Evolutionary conservation across 164 flowering plant species (phyloP).

Genomic region (Paratinospora sagittata): DNA sequence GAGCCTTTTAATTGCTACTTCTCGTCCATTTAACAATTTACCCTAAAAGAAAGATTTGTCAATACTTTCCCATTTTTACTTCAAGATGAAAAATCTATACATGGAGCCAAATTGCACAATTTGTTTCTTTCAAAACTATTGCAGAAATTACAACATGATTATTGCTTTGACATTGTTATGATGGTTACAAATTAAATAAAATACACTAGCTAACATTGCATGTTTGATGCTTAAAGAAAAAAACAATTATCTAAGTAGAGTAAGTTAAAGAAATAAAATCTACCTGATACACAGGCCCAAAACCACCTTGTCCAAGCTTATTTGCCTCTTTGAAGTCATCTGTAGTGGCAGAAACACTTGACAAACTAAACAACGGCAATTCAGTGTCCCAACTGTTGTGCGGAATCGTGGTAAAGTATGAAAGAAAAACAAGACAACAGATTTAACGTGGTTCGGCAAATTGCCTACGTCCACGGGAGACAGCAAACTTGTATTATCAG

Average conservation of each 20-base stretch:
- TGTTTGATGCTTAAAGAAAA: no score
- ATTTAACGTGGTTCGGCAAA: no score
- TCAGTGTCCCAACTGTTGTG: slow-evolving; percentile 4
- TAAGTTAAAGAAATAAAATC: neutral
- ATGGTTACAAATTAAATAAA: no score
- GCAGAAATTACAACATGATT: no score
- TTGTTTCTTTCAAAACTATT: no score
- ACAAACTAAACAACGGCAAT: slow-evolving; percentile 12
- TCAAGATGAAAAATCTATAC: neutral
- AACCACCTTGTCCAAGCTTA: slow-evolving; percentile 4
- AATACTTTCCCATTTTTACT: neutral
- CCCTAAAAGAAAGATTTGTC: neutral
- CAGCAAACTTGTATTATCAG: no score
- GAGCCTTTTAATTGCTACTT: neutral
- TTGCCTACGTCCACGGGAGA: no score
- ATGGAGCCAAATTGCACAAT: neutral
- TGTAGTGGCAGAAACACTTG: neutral
- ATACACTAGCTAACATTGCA: no score
- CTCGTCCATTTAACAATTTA: neutral
- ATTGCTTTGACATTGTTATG: no score
- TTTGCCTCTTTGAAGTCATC: neutral
- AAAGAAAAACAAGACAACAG: no score
- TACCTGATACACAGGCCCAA: slow-evolving; percentile 3
- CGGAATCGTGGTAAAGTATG: no score
- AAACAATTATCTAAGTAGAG: no score